Percentiles rank a stretch among this genome's conserved stretches.
Evolutionary conservation across 2,329 filamentous ascomycete species (phyloP).

Genomic region (Hypoxylon sp.): DNA sequence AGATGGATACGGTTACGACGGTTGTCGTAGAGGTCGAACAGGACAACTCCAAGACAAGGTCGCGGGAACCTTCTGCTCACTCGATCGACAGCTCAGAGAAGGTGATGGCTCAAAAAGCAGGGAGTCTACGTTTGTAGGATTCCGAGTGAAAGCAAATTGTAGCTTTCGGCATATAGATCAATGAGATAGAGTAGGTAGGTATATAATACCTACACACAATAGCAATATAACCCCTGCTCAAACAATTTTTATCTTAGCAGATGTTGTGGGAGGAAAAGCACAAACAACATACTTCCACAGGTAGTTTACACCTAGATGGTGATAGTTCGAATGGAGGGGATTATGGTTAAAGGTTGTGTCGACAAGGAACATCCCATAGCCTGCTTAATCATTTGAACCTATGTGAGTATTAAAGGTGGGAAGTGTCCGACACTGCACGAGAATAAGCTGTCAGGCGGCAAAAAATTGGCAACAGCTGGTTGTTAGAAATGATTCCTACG

Average conservation of each 20-base stretch:
- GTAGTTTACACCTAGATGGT: too few relatives aligned
- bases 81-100: conserved; percentile 43
- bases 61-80: conserved; percentile 39
- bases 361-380: too few relatives aligned
- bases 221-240: background rate
- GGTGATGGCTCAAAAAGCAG: conserved; percentile 21
- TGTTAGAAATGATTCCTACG: background rate
- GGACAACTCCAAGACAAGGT: conserved; percentile 29
- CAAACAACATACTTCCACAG: too few relatives aligned
- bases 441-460: conserved; percentile 3
- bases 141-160: background rate
- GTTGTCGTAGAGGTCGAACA: conserved; percentile 50
- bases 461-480: background rate
- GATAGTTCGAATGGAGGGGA: too few relatives aligned
- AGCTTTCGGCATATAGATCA: background rate
- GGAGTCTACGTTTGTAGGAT: conserved; percentile 27
- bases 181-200: background rate
- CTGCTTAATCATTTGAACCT: too few relatives aligned
- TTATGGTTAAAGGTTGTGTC: too few relatives aligned
- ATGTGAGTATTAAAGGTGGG: too few relatives aligned
- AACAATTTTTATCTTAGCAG: background rate
- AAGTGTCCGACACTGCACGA: too few relatives aligned
- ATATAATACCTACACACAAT: background rate
- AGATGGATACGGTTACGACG: conserved; percentile 53
- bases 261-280: too few relatives aligned